These are phyloP conservation scores for Wallacemonas sp. DNA, from an alignment of 208 protist species.

Conservation along the genomic window DNA sequence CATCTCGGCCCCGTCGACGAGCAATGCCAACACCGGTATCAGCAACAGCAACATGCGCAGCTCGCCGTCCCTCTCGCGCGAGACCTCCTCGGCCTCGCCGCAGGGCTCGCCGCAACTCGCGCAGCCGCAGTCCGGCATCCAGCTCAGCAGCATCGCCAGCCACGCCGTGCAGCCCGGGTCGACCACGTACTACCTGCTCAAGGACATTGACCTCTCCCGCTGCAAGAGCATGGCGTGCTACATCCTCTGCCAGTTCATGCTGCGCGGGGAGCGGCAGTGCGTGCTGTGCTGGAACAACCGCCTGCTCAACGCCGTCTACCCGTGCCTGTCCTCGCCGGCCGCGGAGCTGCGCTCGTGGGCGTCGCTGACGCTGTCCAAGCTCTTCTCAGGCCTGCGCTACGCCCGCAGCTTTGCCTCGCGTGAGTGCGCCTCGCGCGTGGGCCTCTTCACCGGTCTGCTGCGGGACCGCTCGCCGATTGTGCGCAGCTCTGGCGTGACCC, in stretches of 20 bases:
- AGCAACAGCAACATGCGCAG: background rate
- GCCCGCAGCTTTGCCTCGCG: constrained; percentile 78
- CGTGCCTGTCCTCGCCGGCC: constrained; percentile 43
- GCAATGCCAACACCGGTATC: constrained; percentile 1
- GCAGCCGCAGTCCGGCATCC: constrained; percentile 12
- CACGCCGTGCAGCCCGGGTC: constrained; percentile 46
- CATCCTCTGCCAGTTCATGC: constrained; percentile 88
- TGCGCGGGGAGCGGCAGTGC: constrained; percentile 65
- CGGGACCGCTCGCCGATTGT: constrained; percentile 86
- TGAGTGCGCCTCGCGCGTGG: constrained; percentile 73
- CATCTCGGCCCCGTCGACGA: background rate
- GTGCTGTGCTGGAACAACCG: constrained; percentile 81
- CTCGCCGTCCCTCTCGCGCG: background rate
- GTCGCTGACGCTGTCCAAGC: constrained; percentile 74
- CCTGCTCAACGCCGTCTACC: constrained; percentile 78
- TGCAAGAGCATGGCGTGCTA: constrained; percentile 94
- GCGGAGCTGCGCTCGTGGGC: constrained; percentile 85
- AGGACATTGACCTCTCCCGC: constrained; percentile 62
- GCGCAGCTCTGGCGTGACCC: constrained; percentile 84
- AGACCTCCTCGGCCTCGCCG: background rate
- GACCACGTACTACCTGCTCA: constrained; percentile 71
- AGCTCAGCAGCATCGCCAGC: constrained; percentile 38
- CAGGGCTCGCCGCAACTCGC: constrained; percentile 6
- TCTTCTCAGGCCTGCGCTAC: constrained; percentile 70
- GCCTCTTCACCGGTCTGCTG: constrained; percentile 74